phyloP scores from a whole-genome alignment of 2,329 filamentous ascomycete species.

The Aspergillus pseudoterreus region DNA sequence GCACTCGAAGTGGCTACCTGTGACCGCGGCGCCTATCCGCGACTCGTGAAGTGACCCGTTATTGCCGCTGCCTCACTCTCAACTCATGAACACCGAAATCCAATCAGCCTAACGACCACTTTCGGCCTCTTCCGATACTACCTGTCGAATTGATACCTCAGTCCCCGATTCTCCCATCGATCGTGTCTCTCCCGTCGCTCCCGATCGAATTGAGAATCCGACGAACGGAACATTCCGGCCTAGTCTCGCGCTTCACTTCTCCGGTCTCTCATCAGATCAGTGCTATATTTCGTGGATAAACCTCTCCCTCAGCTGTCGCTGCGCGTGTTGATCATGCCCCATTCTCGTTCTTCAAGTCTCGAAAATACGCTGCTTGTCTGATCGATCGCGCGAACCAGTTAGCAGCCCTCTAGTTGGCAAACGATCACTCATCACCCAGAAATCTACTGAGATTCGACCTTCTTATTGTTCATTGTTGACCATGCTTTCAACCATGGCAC shows the following conservation, averaged over 20 bases:
- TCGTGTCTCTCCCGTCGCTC: constrained; percentile 7
- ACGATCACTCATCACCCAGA: not conserved
- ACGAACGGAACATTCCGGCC: constrained; percentile 12
- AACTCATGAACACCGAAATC: constrained; percentile 5
- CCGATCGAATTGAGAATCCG: constrained; percentile 12
- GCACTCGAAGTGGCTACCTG: no score
- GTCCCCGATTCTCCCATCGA: constrained; percentile 1
- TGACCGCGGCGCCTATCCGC: constrained; percentile 16
- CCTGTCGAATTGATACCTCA: constrained; percentile 16
- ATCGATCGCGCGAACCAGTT: constrained; percentile 9
- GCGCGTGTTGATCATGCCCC: constrained; percentile 19
- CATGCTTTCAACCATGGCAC: constrained; percentile 35
- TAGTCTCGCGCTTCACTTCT: constrained; percentile 1
- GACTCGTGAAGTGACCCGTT: constrained; percentile 13
- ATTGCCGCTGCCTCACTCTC: constrained; percentile 2
- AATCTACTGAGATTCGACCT: not conserved
- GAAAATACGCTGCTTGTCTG: constrained; percentile 12
- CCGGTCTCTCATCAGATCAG: not conserved
- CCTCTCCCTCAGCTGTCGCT: constrained; percentile 6
- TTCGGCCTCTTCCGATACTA: constrained; percentile 6
- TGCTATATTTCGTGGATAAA: not conserved
- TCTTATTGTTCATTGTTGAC: constrained; percentile 3
- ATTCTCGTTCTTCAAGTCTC: constrained; percentile 10
- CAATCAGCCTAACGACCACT: constrained; percentile 3
- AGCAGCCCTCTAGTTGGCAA: not conserved